Conservation (phyloP, 2,329 filamentous ascomycete genomes). For the Clarireedia monteithiana region DNA sequence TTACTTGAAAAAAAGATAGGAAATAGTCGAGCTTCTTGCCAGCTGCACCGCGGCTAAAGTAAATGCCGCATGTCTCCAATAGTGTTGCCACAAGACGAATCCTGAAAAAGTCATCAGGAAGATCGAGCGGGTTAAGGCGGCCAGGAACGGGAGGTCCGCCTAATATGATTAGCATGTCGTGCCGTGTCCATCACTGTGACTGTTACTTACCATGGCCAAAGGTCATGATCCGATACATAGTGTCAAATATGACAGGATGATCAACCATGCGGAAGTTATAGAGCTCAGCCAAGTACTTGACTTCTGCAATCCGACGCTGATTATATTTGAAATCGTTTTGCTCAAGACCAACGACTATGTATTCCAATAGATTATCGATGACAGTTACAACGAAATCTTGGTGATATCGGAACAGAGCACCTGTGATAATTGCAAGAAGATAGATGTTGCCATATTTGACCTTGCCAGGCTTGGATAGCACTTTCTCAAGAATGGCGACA, state of each 20-base stretch:
- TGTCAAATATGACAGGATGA: conserved; percentile 90
- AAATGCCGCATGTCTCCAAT: conserved; percentile 91
- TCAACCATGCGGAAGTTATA: conserved; percentile 98
- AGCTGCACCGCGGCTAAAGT: conserved; percentile 85
- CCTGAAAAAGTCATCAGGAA: conserved; percentile 92
- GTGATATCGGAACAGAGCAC: conserved; percentile 85
- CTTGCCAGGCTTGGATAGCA: conserved; percentile 93
- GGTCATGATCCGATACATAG: conserved; percentile 86
- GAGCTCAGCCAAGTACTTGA: conserved; percentile 91
- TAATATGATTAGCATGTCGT: conserved; percentile 25
- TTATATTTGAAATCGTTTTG: conserved; percentile 97
- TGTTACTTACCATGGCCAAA: conserved; percentile 61
- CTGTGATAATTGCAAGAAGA: conserved; percentile 80
- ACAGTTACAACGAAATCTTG: conserved; percentile 85
- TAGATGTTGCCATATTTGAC: conserved; percentile 98
- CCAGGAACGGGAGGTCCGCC: conserved; percentile 76
- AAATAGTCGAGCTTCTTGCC: conserved; percentile 99
- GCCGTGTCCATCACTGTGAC: background rate
- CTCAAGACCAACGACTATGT: conserved; percentile 80
- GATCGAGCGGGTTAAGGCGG: conserved; percentile 68
- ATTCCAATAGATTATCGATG: conserved; percentile 86
- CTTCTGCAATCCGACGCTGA: conserved; percentile 86
- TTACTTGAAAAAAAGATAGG: conserved; percentile 82
- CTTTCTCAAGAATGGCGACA: conserved; percentile 52
- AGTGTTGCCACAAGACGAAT: conserved; percentile 84